Base-by-base conservation (phyloP, 2,329 filamentous ascomycete species). In the Periglandula ipomoeae region DNA sequence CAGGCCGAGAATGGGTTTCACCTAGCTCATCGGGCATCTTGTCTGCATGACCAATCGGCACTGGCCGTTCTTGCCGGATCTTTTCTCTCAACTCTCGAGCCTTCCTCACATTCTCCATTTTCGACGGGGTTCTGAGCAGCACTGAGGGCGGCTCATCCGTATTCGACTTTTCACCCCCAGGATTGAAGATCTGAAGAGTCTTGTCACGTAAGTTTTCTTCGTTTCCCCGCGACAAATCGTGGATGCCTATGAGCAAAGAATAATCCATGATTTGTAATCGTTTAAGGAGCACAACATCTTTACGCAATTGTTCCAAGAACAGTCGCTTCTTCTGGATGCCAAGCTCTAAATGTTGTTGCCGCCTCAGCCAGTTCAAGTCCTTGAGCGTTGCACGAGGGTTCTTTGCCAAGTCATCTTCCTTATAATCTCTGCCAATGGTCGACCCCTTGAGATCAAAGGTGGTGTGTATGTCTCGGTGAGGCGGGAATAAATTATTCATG, bases 401-500 rank as follows among this genome's bases (percentile, higher is more conserved):
- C 59, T 84, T 82, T 55, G 85, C 86, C 46, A 97, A 69, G 50
- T 94, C 84, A 42, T 95, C 88, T 65, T 97, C 93, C 58, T 74
- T 85, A 65, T 93, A 91, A 65, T 97, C 89, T 62, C 93, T 81
- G 13, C 93, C 93, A 56, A 97, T 82, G 0, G 91, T 97, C 6
- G 93, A 97, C 8, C 93, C 93, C 70, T 98, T 98, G 57, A 98
- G 68, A 65, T 98, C 93, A 61, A 95, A 98, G 3, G 90, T 98
- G 61, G 89, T 83, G 70, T 98, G 93, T 52, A 98, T 97, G 65
- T 98, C 93, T 57, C 91, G 82, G 69, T 98, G 93, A 6, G 93
- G 91, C 11, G 93, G 93, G 62, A 98, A 98, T 15, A 98, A 78
- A 66, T 98, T 98, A 74, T 98, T 98, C 93, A 98, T 98, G 63